phyloP scores from a whole-genome alignment of 192 early-diverging fungal genomes.

The Gryganskiella cystojenkinii region DNA sequence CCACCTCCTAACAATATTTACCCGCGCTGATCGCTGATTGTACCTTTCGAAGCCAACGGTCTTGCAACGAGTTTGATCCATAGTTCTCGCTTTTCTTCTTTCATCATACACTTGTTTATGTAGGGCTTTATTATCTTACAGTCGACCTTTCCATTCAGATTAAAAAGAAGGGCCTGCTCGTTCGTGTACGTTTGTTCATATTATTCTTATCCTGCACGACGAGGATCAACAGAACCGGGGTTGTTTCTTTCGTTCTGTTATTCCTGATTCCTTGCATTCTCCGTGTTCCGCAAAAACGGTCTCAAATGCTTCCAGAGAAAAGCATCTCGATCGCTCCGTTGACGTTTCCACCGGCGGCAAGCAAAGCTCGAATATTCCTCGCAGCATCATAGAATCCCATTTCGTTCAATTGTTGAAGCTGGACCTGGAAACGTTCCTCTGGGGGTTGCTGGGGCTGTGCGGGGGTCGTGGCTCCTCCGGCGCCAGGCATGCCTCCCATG shows the following conservation, averaged over 20 bases:
- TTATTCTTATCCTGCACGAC: not conserved
- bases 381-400: slow-evolving; percentile 96
- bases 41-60: no score
- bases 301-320: slow-evolving; percentile 61
- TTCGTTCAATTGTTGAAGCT: slow-evolving; percentile 89
- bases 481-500: slow-evolving; percentile 44
- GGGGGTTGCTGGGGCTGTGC: slow-evolving; percentile 59
- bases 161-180: no score
- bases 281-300: not conserved
- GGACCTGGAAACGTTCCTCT: slow-evolving; percentile 74
- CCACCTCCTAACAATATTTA: no score
- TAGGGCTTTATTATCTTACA: no score
- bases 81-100: no score
- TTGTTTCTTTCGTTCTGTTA: no score
- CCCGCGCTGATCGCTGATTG: no score
- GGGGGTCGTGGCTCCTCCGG: slow-evolving; percentile 54
- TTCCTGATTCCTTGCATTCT: not conserved
- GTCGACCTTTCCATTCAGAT: no score
- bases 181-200: no score
- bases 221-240: no score
- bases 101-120: no score
- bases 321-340: slow-evolving; percentile 93
- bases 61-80: no score
- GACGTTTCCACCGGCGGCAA: slow-evolving; percentile 87
- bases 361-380: slow-evolving; percentile 91